Evolutionary conservation across 1,139 yeast species (phyloP).

Genomic region (Nematodospora anomalae): DNA sequence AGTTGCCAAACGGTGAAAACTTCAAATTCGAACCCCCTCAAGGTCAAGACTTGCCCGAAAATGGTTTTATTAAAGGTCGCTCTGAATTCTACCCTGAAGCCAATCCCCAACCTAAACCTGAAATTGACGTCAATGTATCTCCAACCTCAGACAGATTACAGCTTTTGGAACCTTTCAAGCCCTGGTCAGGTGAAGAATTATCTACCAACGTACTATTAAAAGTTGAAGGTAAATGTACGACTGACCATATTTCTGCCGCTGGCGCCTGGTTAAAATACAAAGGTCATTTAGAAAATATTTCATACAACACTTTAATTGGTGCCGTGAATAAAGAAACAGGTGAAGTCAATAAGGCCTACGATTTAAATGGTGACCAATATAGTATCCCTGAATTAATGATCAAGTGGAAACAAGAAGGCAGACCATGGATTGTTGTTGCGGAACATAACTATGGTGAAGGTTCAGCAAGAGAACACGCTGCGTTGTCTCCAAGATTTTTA

Average conservation of each 20-base stretch:
- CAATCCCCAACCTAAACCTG: slow-evolving; percentile 70
- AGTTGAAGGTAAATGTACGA: slow-evolving; percentile 97
- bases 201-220: slow-evolving; percentile 74
- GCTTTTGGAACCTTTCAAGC: slow-evolving; percentile 79
- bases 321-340: slow-evolving; percentile 97
- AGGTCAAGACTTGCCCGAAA: slow-evolving; percentile 82
- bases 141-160: slow-evolving; percentile 76
- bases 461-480: slow-evolving; percentile 98
- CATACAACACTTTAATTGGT: slow-evolving; percentile 98
- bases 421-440: slow-evolving; percentile 94
- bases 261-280: slow-evolving; percentile 99
- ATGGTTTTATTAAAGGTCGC: slow-evolving; percentile 84
- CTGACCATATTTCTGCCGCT: slow-evolving; percentile 98
- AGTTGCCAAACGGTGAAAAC: slow-evolving; percentile 59
- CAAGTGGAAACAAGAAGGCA: slow-evolving; percentile 81
- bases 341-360: slow-evolving; percentile 88
- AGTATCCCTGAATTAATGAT: slow-evolving; percentile 96
- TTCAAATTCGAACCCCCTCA: slow-evolving; percentile 76
- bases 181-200: slow-evolving; percentile 85
- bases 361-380: slow-evolving; percentile 73
- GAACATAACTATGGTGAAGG: slow-evolving; percentile 99
- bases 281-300: slow-evolving; percentile 97
- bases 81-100: slow-evolving; percentile 80
- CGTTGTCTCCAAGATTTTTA: slow-evolving; percentile 88
- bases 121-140: slow-evolving; percentile 68